Base-by-base conservation (phyloP, 2,329 filamentous ascomycete species). In the Tolypocladium inflatum region DNA sequence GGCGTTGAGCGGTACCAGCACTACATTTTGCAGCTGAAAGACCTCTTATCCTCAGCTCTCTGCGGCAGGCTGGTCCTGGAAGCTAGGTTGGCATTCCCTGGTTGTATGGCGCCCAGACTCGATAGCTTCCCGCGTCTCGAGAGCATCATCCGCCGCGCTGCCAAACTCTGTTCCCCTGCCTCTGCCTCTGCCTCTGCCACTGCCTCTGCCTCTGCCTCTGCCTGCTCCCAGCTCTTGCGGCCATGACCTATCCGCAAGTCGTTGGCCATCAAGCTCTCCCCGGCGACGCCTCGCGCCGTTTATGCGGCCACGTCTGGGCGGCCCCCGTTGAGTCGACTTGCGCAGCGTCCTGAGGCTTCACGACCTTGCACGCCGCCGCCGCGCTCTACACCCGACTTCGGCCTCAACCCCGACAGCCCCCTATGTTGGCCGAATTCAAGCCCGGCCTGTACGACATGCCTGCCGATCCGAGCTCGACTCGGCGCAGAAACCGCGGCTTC, bases 401-500 rank as follows among this genome's bases (percentile, higher is more conserved):
- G 3, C 23, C 15, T 50, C 26, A 39, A 17, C 38, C 17, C 7
- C 43, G 5, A 26, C 21, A n/a, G 52, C 38, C 21, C 52, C 23
- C 37, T 33, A 54, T 54, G 52, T 54, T 42, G 52, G 17, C 52
- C 23, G 37, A 33, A 54, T n/a, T 5, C 21, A 54, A 33, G 26
- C 52, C 21, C 52, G 52, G 42, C 21, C 26, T 42, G 21, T 15
- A 19, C 37, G 57, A 60, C 59, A 73, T 73, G 71, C 63, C 66
- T 58, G 61, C 66, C 54, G 64, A 70, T 57, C 65, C 67, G 52
- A 63, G 60, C 55, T 61, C 67, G 56, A 62, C 65, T 19, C 59
- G 68, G 59, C 68, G 66, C 59, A 71, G 70, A 54, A 81, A 81
- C 60, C 76, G 78, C 59, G 79, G 79, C 45, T 81, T 79, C 60